phyloP scores from a whole-genome alignment of 2,329 filamentous ascomycete genomes.

The Stachybotrys chlorohalonatus region DNA sequence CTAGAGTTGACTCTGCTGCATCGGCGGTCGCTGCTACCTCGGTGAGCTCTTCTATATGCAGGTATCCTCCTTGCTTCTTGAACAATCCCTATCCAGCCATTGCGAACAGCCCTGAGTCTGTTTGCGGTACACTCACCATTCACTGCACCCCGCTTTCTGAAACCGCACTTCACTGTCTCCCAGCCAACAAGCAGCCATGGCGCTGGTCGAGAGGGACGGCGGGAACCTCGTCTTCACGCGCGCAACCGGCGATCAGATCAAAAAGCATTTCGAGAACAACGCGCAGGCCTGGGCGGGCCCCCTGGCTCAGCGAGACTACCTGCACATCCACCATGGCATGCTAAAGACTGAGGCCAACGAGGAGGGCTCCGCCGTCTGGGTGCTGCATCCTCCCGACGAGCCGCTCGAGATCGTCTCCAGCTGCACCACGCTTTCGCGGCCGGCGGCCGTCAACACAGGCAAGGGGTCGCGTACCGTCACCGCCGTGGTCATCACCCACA shows the following conservation, averaged over 20 bases:
- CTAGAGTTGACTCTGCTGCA: too few relatives aligned
- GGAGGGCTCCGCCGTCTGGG: slow-evolving; percentile 15
- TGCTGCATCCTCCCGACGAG: slow-evolving; percentile 17
- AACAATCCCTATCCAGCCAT: too few relatives aligned
- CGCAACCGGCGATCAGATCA: slow-evolving; percentile 5
- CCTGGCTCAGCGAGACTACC: slow-evolving; percentile 6
- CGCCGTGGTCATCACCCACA: slow-evolving; percentile 22
- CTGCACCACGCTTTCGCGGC: slow-evolving; percentile 19
- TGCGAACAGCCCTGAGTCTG: too few relatives aligned
- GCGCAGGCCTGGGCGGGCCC: slow-evolving; percentile 7
- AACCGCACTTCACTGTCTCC: too few relatives aligned
- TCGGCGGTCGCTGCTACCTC: too few relatives aligned
- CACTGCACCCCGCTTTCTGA: too few relatives aligned
- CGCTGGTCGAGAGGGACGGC: not conserved
- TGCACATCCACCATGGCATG: slow-evolving; percentile 8
- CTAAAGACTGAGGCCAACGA: not conserved
- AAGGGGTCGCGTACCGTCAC: slow-evolving; percentile 13
- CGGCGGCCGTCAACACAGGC: slow-evolving; percentile 8
- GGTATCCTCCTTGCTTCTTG: too few relatives aligned
- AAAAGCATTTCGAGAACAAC: slow-evolving; percentile 10
- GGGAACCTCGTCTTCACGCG: slow-evolving; percentile 8
- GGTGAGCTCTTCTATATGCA: too few relatives aligned
- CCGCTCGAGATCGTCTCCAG: slow-evolving; percentile 21
- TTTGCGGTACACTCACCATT: too few relatives aligned
- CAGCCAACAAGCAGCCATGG: too few relatives aligned